Percentiles rank a stretch among this genome's conserved stretches.
Conservation (phyloP, 345 rosid genomes). For the Pugionium dolabratum region DNA sequence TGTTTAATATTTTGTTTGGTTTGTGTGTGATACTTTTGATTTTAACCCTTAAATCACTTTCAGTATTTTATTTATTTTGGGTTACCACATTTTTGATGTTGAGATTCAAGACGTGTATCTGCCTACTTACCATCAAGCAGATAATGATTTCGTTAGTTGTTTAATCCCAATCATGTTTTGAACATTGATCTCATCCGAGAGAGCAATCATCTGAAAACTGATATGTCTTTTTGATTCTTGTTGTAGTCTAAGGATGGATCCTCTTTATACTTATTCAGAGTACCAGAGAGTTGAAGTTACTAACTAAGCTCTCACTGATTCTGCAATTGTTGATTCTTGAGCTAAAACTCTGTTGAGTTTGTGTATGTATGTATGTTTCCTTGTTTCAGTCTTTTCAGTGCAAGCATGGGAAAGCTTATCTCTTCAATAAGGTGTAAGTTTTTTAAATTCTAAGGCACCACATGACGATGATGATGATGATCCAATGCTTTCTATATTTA, state of each 20-base stretch:
- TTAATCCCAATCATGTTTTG: not conserved
- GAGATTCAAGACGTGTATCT: not conserved
- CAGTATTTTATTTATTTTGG: not conserved
- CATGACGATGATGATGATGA: conserved; percentile 2
- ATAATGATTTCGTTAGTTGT: conserved; percentile 3
- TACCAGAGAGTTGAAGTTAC: not conserved
- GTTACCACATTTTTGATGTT: conserved; percentile 18
- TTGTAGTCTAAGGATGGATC: conserved; percentile 13
- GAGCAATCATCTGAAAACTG: conserved; percentile 7
- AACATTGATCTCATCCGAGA: conserved; percentile 15
- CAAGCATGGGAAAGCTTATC: conserved; percentile 98
- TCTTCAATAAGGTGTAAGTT: conserved; percentile 97
- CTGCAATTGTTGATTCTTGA: conserved; percentile 16
- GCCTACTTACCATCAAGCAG: not conserved
- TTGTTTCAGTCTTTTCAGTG: conserved; percentile 73
- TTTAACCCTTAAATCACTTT: not conserved
- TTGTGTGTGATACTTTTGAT: not conserved
- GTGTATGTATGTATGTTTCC: conserved; percentile 8
- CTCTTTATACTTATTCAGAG: conserved; percentile 9
- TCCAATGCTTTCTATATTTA: conserved; percentile 1
- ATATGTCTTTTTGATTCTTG: not conserved
- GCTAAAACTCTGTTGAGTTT: conserved; percentile 1
- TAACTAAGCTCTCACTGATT: conserved; percentile 3
- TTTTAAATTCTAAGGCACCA: conserved; percentile 36
- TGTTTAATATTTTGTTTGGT: not conserved